Evolutionary conservation across 108 stramenopile species (phyloP).

Genomic region (Epipyxis sp.): DNA sequence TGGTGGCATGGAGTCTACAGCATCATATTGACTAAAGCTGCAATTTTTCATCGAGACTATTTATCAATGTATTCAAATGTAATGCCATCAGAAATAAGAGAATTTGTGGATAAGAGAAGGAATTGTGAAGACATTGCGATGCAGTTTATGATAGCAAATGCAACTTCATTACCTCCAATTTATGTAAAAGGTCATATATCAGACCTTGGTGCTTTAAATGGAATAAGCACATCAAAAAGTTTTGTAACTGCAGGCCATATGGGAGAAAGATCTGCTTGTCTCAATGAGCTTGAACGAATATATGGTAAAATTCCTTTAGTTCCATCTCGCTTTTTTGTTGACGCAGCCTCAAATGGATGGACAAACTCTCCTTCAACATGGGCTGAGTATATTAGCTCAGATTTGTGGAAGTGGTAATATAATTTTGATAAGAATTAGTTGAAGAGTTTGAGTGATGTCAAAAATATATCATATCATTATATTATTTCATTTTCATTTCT

Average conservation of each 20-base stretch:
- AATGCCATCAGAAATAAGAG: conserved; percentile 6
- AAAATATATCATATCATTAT: no score
- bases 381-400: conserved; percentile 26
- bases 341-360: conserved; percentile 21
- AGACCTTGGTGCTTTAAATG: conserved; percentile 33
- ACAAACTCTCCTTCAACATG: conserved; percentile 18
- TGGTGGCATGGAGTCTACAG: conserved; percentile 36
- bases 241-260: conserved; percentile 21
- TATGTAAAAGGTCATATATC: conserved; percentile 33
- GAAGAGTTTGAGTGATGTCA: no score
- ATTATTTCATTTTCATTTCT: no score
- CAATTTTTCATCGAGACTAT: conserved; percentile 34
- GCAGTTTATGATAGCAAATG: conserved; percentile 34
- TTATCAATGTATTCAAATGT: conserved; percentile 21
- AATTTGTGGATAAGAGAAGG: conserved; percentile 23
- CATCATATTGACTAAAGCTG: conserved; percentile 41
- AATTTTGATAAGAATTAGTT: no score
- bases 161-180: conserved; percentile 25
- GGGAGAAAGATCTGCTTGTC: neutral
- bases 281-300: conserved; percentile 9
- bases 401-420: conserved; percentile 29
- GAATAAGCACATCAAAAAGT: conserved; percentile 25
- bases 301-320: conserved; percentile 20
- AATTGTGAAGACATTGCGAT: conserved; percentile 47
- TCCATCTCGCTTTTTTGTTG: neutral